Base-by-base conservation (phyloP, 371 early-diverging fungal genomes). In the Gilbertella persicaria region DNA sequence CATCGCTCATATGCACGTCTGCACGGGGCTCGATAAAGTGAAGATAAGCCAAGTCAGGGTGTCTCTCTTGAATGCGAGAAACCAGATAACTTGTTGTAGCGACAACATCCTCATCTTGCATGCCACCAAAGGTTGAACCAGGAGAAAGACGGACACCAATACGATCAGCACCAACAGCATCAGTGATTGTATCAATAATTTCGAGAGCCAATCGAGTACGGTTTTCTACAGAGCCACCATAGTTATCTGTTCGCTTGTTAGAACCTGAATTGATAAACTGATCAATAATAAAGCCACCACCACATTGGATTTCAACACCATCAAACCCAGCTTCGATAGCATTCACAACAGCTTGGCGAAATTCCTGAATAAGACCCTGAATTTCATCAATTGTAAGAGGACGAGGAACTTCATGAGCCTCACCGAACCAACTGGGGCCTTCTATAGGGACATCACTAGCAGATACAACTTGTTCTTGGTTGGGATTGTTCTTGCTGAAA, bases 221-320 rank as follows among this genome's bases (percentile, higher is more conserved):
- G 66, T 92, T 91, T 50, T 89, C 88, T 33, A 85, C 78, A 0
- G 80, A 72, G 2, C 91, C 90, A 41, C 86, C 89, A 58, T 92
- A 95, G n/a, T n/a, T n/a, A n/a, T n/a, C n/a, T n/a, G n/a, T n/a
- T n/a, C n/a, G n/a, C n/a, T n/a, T n/a, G n/a, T 95, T 95, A 26
- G 83, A 73, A 20, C 23, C 40, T 17, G 49, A 48, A 30, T 62
- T 61, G 29, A 69, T 43, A 26, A 89, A 88, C 45, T 84, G 79
- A 48, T 80, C 71, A 24, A 85, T 29, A 38, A 89, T 69, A 61
- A 84, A 88, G 1, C 87, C 86, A 44, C 86, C 78, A 0, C 83
- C 87, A 48, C 65, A 75, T 62, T 91, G 90, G 20, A 91, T 69
- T 50, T 89, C 86, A 5, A 70, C 36, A 53, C 28, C n/a, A 64